Conservation (phyloP, 2,329 filamentous ascomycete genomes). For the Xylaria sp. region DNA sequence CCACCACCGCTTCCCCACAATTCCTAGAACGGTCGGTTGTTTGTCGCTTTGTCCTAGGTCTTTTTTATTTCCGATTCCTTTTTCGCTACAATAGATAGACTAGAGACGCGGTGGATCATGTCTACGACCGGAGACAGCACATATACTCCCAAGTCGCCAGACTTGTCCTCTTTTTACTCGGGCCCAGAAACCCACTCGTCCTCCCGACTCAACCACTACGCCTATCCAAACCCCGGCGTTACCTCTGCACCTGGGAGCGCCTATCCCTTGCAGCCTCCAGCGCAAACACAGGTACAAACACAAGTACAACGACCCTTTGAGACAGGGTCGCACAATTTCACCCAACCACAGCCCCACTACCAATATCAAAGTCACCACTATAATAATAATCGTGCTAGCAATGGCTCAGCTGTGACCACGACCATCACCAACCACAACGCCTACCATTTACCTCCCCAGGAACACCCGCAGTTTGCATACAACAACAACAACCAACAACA, state of each 20-base stretch:
- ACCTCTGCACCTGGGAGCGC: constrained; percentile 35
- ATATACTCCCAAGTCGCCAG: constrained; percentile 69
- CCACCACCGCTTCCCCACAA: constrained; percentile 30
- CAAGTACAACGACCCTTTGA: constrained; percentile 20
- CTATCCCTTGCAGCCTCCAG: constrained; percentile 47
- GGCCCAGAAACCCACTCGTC: constrained; percentile 44
- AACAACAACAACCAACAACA: constrained; percentile 19
- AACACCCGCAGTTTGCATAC: constrained; percentile 32
- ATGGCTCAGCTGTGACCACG: constrained; percentile 44
- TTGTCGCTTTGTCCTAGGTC: constrained; percentile 32
- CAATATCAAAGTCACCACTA: constrained; percentile 47
- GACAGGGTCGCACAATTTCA: constrained; percentile 31
- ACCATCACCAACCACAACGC: constrained; percentile 39
- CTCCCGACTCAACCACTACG: constrained; percentile 38
- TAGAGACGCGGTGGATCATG: constrained; percentile 54
- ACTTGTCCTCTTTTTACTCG: constrained; percentile 67
- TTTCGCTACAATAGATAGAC: constrained; percentile 27
- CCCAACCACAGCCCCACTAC: constrained; percentile 39
- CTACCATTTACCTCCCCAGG: constrained; percentile 28
- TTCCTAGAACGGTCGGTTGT: constrained; percentile 39
- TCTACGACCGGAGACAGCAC: constrained; percentile 56
- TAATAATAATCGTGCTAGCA: constrained; percentile 44
- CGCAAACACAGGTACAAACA: constrained; percentile 27
- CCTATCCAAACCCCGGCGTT: constrained; percentile 38
- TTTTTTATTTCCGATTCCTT: constrained; percentile 35